Evolutionary conservation across 257 asterid genomes (phyloP), one percentile per base, ranked within the genome.

Genomic region (Nemophila menziesii): DNA sequence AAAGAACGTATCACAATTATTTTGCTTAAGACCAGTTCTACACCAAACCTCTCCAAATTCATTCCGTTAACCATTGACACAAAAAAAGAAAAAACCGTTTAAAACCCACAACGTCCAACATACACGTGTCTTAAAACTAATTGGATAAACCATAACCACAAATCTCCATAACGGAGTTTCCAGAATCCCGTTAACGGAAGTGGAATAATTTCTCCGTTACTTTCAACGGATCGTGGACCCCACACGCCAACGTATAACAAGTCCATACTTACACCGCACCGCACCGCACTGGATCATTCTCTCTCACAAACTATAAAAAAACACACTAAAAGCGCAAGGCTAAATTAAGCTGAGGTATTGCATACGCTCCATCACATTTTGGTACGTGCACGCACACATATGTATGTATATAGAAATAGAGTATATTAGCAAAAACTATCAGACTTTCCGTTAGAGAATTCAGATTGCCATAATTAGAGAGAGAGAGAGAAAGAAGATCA

Each of bases 281-380:
- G 23, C 53, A 44, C 16, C 39, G 48, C 40, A 23, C 43, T 8
- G 3, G 22, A 42, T 3, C 58, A 24, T 38, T 63, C 65, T 63
- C 68, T 67, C 61, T 57, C 62, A 14, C 44, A 46, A 41, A 55
- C 74, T 56, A 61, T 60, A 61, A 65, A 57, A 60, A 58, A 27
- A 57, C 56, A 45, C 56, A 45, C 56, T 48, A 14, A 61, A 61
- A 27, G 57, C 43, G 24, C 36, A 29, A 13, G 12, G 36, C 36
- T 29, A 29, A 51, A 59, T 44, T 51, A 61, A 62, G 60, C 59
- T 39, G 66, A 58, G 51, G 42, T 46, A 42, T 69, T 26, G 12
- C 36, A 29, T 29, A 29, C 36, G 36, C 36, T 2, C 9, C 36
- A 2, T 29, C 12, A 13, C 36, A 29, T 29, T 29, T 29, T 10